Evolutionary conservation across 176 grass and related monocot genomes (phyloP).

Genomic region (Guadua angustifolia): DNA sequence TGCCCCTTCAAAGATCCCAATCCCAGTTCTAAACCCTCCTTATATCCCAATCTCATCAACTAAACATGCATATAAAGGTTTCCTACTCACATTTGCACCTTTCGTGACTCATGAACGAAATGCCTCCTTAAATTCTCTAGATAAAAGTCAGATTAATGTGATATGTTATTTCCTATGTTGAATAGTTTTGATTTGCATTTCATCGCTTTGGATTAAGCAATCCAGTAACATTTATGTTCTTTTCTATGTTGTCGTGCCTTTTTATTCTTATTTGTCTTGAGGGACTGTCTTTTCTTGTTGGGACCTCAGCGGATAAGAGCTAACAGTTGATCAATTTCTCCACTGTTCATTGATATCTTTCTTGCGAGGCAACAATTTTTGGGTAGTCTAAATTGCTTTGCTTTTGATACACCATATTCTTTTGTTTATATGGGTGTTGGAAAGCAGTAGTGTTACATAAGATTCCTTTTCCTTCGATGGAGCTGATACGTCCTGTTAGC

Average conservation of each 20-base stretch:
- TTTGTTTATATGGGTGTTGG: background rate
- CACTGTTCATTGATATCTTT: background rate
- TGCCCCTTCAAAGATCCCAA: background rate
- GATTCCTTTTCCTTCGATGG: background rate
- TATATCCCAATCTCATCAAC: background rate
- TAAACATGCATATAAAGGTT: background rate
- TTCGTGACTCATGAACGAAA: background rate
- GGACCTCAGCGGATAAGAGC: background rate
- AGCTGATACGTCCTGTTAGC: background rate
- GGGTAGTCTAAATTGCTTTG: background rate
- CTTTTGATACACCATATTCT: background rate
- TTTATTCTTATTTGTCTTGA: background rate
- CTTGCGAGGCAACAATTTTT: background rate
- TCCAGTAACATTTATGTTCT: too few species aligned
- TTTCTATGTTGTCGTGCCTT: background rate
- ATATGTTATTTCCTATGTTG: too few species aligned
- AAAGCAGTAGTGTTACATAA: background rate
- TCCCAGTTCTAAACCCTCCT: background rate
- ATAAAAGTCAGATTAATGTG: too few species aligned
- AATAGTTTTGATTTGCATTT: background rate
- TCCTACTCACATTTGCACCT: background rate
- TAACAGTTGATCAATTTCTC: background rate
- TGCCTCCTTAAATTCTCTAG: background rate
- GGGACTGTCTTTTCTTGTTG: background rate
- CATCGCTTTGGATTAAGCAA: too few species aligned